Evolutionary conservation across 495 filamentous ascomycete genomes (phyloP).

Genomic region (Penicillium coffeae): DNA sequence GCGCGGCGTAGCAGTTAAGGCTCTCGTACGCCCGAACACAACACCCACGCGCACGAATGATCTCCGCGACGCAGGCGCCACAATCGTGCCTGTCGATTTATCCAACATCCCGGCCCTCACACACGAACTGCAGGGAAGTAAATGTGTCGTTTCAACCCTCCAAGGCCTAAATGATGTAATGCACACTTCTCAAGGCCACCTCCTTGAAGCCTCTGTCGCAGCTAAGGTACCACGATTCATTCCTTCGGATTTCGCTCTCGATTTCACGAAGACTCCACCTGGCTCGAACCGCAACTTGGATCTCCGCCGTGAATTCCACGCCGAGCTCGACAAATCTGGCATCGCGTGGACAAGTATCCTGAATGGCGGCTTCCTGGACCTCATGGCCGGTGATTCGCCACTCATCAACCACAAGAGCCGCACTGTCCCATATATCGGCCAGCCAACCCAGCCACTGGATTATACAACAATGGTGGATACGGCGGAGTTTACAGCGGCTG

Average conservation of each 20-base stretch:
- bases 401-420: constrained; percentile 10
- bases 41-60: constrained; percentile 7
- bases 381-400: constrained; percentile 7
- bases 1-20: constrained; percentile 13
- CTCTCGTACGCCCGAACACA: constrained; percentile 16
- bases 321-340: constrained; percentile 1
- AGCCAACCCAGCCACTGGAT: constrained; percentile 4
- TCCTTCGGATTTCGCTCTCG: constrained; percentile 10
- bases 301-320: constrained; percentile 9
- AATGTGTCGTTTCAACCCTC: constrained; percentile 9
- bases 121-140: constrained; percentile 3
- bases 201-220: constrained; percentile 8
- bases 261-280: constrained; percentile 11
- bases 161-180: constrained; percentile 10
- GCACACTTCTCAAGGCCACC: constrained; percentile 5
- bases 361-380: constrained; percentile 13
- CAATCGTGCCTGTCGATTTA: constrained; percentile 3
- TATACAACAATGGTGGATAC: constrained; percentile 11
- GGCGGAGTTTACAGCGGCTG: constrained; percentile 10
- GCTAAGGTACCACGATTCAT: constrained; percentile 10
- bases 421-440: constrained; percentile 7
- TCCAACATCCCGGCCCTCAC: constrained; percentile 3
- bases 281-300: constrained; percentile 13
- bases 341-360: constrained; percentile 13
- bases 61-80: constrained; percentile 8